Percentiles rank a stretch among this genome's conserved stretches.
Conservation (phyloP, 2,329 filamentous ascomycete genomes). For the Pseudogymnoascus sp. region DNA sequence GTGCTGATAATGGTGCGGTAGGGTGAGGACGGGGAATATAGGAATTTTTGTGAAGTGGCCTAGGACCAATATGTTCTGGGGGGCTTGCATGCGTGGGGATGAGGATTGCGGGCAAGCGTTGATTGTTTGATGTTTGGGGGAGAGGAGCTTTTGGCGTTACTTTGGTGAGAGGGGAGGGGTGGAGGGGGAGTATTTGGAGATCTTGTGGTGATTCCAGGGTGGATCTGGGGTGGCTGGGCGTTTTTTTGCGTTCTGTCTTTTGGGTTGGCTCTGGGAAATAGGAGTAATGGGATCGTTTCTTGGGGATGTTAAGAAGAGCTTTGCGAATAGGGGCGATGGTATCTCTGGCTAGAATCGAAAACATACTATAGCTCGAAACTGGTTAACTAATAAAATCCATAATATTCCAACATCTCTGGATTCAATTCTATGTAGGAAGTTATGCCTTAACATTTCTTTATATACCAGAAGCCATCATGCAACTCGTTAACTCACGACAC, state of each 20-base stretch:
- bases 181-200: background rate
- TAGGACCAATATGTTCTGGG: background rate
- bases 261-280: background rate
- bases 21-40: background rate
- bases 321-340: background rate
- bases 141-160: too few relatives aligned
- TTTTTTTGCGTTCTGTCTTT: background rate
- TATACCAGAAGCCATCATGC: background rate
- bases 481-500: background rate
- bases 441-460: background rate
- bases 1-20: background rate
- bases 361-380: background rate
- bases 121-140: too few relatives aligned
- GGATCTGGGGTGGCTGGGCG: background rate
- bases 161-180: background rate
- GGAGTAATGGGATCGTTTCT: background rate
- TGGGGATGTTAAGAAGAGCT: background rate
- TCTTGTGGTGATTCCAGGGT: background rate
- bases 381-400: background rate
- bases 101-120: too few relatives aligned
- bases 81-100: too few relatives aligned
- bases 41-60: background rate
- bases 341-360: background rate
- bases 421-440: background rate
- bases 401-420: background rate